Base-by-base conservation (phyloP, 116 monocot genomes). In the Trichopus zeylanicus region DNA sequence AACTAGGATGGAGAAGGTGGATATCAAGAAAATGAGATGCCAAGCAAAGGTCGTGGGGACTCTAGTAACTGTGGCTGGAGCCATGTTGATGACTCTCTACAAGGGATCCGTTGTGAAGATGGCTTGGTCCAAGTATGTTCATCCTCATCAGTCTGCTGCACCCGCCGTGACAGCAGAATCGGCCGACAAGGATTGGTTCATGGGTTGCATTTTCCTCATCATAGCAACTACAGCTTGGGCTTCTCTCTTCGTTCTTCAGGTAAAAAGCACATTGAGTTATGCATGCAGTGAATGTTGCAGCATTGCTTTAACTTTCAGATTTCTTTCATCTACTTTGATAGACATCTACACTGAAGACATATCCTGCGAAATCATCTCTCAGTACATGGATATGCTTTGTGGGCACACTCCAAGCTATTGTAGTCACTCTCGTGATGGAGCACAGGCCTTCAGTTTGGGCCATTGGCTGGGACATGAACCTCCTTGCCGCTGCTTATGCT, bases 161-260 rank as follows among this genome's bases (percentile, higher is more conserved):
- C 39, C 72, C 1, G 59, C 48, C 5, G n/a, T 29, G 68, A 7
- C 62, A 76, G 59, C 37, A 0, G 80, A n/a, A 13, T 18, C 69
- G 0, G 42, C 55, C 0, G 71, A 77, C 59, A 70, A 68, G 59
- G 77, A 86, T 26, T 91, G 86, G 86, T 31, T 86, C 55, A 64
- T 67, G 49, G 91, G 91, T 25, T 91, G 77, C 59, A 73, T 91
- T 46, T 91, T 72, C 64, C 67, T 86, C 69, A 86, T 91, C 74
- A 75, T 91, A n/a, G 86, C 86, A 1, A 86, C 91, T 46, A 11
- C 74, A 6, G 91, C 91, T 34, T 91, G 91, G 91, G 82, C 91
- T 53, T 72, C 77, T 42, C 80, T 91, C 48, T 91, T 91, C 54
- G 62, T 91, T 53, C 75, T 91, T 24, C 91, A 91, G 89, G 84